Evolutionary conservation across 2,329 filamentous ascomycete species (phyloP).

Genomic region (Ceratocystis papillata): DNA sequence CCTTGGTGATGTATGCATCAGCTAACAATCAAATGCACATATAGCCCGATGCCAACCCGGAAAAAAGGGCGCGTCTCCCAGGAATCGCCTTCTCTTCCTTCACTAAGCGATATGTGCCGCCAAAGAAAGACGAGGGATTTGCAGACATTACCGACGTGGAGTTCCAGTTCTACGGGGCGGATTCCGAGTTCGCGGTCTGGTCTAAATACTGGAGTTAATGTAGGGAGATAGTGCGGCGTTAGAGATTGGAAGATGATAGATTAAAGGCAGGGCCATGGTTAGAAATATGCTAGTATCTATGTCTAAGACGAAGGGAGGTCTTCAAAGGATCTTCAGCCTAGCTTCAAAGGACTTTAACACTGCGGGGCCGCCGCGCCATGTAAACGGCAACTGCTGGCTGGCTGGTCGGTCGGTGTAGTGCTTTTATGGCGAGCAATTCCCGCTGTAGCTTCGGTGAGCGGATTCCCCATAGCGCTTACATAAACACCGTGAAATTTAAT

Average conservation of each 20-base stretch:
- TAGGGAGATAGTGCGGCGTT: neutral
- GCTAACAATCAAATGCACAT: no score
- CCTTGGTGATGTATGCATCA: no score
- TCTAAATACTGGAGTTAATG: constrained; percentile 60
- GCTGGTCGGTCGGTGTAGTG: neutral
- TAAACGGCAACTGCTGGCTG: neutral
- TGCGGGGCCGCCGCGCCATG: neutral
- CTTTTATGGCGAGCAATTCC: neutral
- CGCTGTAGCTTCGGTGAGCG: neutral
- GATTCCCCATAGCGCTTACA: neutral
- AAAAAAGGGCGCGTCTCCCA: constrained; percentile 62
- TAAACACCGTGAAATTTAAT: neutral
- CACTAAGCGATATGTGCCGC: constrained; percentile 59
- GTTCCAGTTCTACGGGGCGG: constrained; percentile 63
- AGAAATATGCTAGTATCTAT: neutral
- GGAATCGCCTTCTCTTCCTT: constrained; percentile 72
- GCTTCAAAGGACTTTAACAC: no score
- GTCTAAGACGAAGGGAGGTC: no score
- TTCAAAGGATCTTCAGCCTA: no score
- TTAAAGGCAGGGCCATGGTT: neutral
- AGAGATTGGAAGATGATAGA: neutral
- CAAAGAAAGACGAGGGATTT: constrained; percentile 67
- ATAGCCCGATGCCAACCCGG: constrained; percentile 51
- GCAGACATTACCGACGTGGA: constrained; percentile 63
- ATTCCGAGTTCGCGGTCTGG: constrained; percentile 62